Base-by-base conservation (phyloP, 805 yeast genomes). In the Priceomyces medius region DNA sequence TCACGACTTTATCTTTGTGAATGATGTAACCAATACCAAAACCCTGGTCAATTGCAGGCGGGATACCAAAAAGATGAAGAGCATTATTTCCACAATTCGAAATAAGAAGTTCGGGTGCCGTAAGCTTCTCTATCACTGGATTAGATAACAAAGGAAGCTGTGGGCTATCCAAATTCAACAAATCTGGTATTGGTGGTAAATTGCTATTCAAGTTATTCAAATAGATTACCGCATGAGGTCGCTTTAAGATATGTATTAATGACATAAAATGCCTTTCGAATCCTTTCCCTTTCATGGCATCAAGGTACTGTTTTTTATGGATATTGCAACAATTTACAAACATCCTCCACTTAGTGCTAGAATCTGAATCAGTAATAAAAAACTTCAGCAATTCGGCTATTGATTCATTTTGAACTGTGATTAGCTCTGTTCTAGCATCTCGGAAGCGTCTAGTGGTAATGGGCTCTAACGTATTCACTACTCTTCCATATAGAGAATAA, bases 1-100 rank as follows among this genome's bases (percentile, higher is more conserved):
- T 76, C 1, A 89, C 79, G 20, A 89, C 79, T 16, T 88, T 80
- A 55, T 88, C 86, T 32, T 73, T 79, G 60, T 90, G 88, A 51
- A 89, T 84, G 50, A 89, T 87, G 59, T 89, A 89, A 3, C 96
- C 96, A 27, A 89, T 76, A n/a, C 97, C 97, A 61, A 84, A 88
- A 2, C 97, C 97, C 55, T 87, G 90, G 36, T 88, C 84, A 10
- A 85, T 74, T 1, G 88, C 90, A 2, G 97, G 97, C 3, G 96
- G 95, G 56, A 89, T 89, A 0, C 97, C 97, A 68, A 89, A 89
- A 37, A 84, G 71, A 47, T 85, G 81, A 43, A 89, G 71, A 1
- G 96, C 85, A 4, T 96, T 95, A 59, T 89, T 89, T 28, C 97
- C 97, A 67, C 97, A 89, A 62, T 89, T 89, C 13, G 90, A 81